Evolutionary conservation across 2,329 filamentous ascomycete genomes (phyloP).

Genomic region (Ophiosphaerella korrae): DNA sequence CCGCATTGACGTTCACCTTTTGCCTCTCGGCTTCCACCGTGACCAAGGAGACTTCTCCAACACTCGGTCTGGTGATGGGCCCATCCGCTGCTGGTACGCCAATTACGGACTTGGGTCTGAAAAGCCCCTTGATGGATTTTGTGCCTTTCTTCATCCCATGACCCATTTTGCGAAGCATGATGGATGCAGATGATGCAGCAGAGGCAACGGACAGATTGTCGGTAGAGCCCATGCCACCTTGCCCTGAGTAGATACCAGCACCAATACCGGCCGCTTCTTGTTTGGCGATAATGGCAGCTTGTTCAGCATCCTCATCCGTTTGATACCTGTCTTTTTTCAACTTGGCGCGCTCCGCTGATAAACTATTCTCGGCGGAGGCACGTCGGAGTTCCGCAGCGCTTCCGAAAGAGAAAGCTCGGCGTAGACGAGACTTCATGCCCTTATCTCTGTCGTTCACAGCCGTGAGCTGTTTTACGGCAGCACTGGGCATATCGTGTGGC

Average conservation of each 20-base stretch:
- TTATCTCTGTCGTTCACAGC: slow-evolving; percentile 86
- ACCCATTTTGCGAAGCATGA: slow-evolving; percentile 98
- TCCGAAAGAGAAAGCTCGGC: slow-evolving; percentile 94
- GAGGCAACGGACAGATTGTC: slow-evolving; percentile 94
- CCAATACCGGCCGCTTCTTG: slow-evolving; percentile 93
- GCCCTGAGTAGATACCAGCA: slow-evolving; percentile 88
- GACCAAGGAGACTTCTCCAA: slow-evolving; percentile 91
- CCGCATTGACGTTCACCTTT: slow-evolving; percentile 75
- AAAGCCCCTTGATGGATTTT: slow-evolving; percentile 88
- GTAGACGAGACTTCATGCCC: slow-evolving; percentile 84
- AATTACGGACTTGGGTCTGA: slow-evolving; percentile 89
- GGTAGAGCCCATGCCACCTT: slow-evolving; percentile 87
- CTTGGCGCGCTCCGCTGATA: slow-evolving; percentile 57
- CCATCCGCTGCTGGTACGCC: slow-evolving; percentile 75
- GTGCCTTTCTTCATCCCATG: slow-evolving; percentile 96
- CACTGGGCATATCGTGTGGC: slow-evolving; percentile 54
- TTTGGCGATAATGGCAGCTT: slow-evolving; percentile 86
- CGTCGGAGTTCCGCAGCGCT: slow-evolving; percentile 89
- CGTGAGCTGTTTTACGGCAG: slow-evolving; percentile 81
- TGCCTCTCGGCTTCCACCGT: slow-evolving; percentile 93
- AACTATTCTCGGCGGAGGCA: slow-evolving; percentile 68
- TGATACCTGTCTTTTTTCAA: slow-evolving; percentile 54
- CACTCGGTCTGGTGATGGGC: slow-evolving; percentile 67
- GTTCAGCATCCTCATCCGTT: slow-evolving; percentile 81
- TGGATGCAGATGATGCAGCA: slow-evolving; percentile 84